Evolutionary conservation across 225 moss, liverwort and hornwort species (phyloP).

Genomic region (Thuidium tamariscinum): DNA sequence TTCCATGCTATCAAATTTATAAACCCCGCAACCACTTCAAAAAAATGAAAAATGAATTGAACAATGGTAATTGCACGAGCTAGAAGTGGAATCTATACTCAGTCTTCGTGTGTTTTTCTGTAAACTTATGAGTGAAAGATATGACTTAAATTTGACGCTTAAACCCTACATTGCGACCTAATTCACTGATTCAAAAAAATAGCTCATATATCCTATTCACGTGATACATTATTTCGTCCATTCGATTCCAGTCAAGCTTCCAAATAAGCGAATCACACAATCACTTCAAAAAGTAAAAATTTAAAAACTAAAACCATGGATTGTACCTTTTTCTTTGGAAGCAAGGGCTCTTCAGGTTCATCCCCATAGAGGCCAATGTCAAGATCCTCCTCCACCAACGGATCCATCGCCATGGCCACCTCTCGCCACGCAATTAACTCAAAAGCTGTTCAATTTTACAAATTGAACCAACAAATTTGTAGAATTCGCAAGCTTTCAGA

Average conservation of each 20-base stretch:
- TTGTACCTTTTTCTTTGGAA: constrained; percentile 59
- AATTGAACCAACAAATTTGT: no score
- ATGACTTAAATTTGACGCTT: neutral
- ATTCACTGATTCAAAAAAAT: neutral
- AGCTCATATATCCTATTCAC: neutral
- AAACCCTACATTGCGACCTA: neutral
- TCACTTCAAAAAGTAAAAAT: neutral
- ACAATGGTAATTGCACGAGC: neutral
- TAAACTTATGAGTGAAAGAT: neutral
- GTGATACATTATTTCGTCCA: neutral
- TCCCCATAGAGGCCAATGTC: constrained; percentile 67
- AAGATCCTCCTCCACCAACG: constrained; percentile 42
- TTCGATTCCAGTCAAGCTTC: neutral
- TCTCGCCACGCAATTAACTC: neutral
- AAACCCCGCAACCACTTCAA: neutral
- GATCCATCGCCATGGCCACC: constrained; percentile 2
- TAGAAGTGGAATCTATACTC: neutral
- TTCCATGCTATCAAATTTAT: neutral
- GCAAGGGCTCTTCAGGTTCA: constrained; percentile 52
- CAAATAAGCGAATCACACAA: neutral
- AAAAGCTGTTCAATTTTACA: neutral
- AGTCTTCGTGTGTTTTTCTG: neutral
- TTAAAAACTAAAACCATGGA: neutral
- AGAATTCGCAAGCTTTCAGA: neutral
- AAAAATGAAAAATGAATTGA: neutral